phyloP scores from a whole-genome alignment of 305 asterid species.

The Andrographis paniculata region DNA sequence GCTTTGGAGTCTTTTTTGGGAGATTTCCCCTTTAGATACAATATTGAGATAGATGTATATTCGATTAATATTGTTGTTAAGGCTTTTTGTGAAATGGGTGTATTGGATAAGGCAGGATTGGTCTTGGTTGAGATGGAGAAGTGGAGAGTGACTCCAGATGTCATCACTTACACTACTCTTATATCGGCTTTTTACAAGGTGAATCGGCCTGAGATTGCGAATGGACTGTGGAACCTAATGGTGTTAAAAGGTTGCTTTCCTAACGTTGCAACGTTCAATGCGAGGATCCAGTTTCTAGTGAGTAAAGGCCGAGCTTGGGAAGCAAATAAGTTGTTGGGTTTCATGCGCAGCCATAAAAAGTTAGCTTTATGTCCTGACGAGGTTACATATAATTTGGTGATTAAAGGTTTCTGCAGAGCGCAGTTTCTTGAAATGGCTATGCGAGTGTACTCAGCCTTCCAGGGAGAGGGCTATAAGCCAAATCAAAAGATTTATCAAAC shows the following conservation, averaged over 20 bases:
- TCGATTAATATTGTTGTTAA: constrained; percentile 56
- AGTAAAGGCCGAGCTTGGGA: constrained; percentile 59
- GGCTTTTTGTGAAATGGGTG: constrained; percentile 58
- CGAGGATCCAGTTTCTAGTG: constrained; percentile 63
- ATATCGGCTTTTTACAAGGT: constrained; percentile 57
- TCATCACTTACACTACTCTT: constrained; percentile 63
- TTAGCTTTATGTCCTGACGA: constrained; percentile 54
- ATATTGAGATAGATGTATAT: constrained; percentile 39
- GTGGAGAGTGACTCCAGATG: constrained; percentile 54
- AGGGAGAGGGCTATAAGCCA: constrained; percentile 43
- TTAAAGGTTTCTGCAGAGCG: constrained; percentile 57
- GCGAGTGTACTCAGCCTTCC: constrained; percentile 47
- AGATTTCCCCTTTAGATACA: constrained; percentile 36
- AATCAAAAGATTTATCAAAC: constrained; percentile 69
- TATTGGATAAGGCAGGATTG: constrained; percentile 45
- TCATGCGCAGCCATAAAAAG: constrained; percentile 36
- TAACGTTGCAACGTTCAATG: constrained; percentile 67
- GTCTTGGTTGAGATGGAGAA: constrained; percentile 53
- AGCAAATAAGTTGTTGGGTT: constrained; percentile 44
- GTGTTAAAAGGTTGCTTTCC: constrained; percentile 58
- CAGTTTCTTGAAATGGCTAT: constrained; percentile 50
- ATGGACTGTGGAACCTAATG: constrained; percentile 81
- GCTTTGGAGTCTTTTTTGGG: constrained; percentile 42
- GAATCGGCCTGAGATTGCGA: constrained; percentile 38
- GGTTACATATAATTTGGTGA: constrained; percentile 70